Percentiles rank a stretch among this genome's conserved stretches.
Evolutionary conservation across 345 rosid genomes (phyloP).

Genomic region (Mercurialis annua): DNA sequence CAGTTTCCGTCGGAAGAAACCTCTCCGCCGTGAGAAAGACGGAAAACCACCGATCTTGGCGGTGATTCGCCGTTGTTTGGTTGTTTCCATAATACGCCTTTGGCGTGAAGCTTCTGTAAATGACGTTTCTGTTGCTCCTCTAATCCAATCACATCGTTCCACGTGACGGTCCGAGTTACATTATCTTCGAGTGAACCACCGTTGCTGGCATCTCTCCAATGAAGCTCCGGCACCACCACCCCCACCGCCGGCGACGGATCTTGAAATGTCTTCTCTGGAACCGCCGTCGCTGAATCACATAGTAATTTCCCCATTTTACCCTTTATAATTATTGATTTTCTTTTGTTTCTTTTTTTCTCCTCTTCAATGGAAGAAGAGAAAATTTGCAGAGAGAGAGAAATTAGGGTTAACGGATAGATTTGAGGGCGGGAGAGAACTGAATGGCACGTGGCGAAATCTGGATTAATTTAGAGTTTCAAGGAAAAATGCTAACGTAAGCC

Average conservation of each 20-base stretch:
- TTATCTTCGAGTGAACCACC: slow-evolving; percentile 33
- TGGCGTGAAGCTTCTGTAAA: slow-evolving; percentile 63
- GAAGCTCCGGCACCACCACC: slow-evolving; percentile 13
- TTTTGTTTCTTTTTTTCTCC: not conserved
- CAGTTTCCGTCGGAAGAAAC: slow-evolving; percentile 97
- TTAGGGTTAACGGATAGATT: slow-evolving; percentile 65
- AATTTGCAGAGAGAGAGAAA: slow-evolving; percentile 11
- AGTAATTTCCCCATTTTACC: slow-evolving; percentile 72
- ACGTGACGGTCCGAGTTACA: slow-evolving; percentile 26
- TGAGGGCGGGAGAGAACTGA: slow-evolving; percentile 42
- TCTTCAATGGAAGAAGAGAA: slow-evolving; percentile 22
- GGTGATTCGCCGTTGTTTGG: slow-evolving; percentile 41
- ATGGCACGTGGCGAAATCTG: slow-evolving; percentile 48
- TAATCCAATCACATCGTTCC: slow-evolving; percentile 82
- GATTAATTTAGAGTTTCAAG: slow-evolving; percentile 12
- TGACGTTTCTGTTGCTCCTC: slow-evolving; percentile 90
- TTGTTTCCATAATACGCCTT: slow-evolving; percentile 87
- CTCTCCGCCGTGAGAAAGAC: slow-evolving; percentile 85
- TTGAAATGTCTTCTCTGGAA: slow-evolving; percentile 55
- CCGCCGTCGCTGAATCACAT: slow-evolving; percentile 72
- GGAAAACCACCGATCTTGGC: slow-evolving; percentile 58
- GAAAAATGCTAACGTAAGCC: slow-evolving; percentile 31
- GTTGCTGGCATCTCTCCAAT: slow-evolving; percentile 53
- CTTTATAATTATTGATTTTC: not conserved
- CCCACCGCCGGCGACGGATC: slow-evolving; percentile 45